Evolutionary conservation across 441 rosid genomes (phyloP).

Genomic region (Hypseocharis bilobata): DNA sequence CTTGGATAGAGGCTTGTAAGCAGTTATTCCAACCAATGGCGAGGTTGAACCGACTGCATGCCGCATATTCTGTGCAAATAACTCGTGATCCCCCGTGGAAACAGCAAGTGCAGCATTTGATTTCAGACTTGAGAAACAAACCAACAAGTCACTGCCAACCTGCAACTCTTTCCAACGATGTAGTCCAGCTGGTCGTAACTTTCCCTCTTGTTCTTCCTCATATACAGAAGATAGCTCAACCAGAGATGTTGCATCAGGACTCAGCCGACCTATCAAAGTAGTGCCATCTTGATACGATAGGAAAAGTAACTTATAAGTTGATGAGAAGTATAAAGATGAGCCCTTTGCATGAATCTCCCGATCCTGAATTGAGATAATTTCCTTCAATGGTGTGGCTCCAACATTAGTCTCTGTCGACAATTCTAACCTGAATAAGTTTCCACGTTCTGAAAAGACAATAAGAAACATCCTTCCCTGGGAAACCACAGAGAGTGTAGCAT

Average conservation of each 20-base stretch:
- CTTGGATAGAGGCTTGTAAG: slow-evolving; percentile 92
- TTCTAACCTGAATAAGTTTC: slow-evolving; percentile 72
- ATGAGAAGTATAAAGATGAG: slow-evolving; percentile 76
- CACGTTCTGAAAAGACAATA: slow-evolving; percentile 82
- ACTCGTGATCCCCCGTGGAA: slow-evolving; percentile 51
- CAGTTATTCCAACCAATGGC: slow-evolving; percentile 85
- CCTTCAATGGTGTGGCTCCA: slow-evolving; percentile 85
- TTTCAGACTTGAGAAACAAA: slow-evolving; percentile 73
- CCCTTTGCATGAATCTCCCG: slow-evolving; percentile 73
- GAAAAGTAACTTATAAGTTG: slow-evolving; percentile 69
- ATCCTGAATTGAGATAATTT: slow-evolving; percentile 57
- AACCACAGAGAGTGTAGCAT: slow-evolving; percentile 77
- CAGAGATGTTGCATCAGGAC: slow-evolving; percentile 60
- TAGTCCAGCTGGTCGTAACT: slow-evolving; percentile 64
- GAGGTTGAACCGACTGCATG: slow-evolving; percentile 82
- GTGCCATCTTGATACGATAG: slow-evolving; percentile 88
- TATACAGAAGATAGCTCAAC: slow-evolving; percentile 61
- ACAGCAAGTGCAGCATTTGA: slow-evolving; percentile 73
- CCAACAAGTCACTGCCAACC: slow-evolving; percentile 72
- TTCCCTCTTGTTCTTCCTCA: slow-evolving; percentile 77
- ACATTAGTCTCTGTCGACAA: slow-evolving; percentile 69
- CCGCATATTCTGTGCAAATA: slow-evolving; percentile 74
- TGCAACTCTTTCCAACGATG: slow-evolving; percentile 93
- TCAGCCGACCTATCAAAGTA: slow-evolving; percentile 69
- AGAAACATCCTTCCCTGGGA: slow-evolving; percentile 81